Evolutionary conservation across 2,329 filamentous ascomycete genomes (phyloP).

Genomic region (Boeremia lycopersici): DNA sequence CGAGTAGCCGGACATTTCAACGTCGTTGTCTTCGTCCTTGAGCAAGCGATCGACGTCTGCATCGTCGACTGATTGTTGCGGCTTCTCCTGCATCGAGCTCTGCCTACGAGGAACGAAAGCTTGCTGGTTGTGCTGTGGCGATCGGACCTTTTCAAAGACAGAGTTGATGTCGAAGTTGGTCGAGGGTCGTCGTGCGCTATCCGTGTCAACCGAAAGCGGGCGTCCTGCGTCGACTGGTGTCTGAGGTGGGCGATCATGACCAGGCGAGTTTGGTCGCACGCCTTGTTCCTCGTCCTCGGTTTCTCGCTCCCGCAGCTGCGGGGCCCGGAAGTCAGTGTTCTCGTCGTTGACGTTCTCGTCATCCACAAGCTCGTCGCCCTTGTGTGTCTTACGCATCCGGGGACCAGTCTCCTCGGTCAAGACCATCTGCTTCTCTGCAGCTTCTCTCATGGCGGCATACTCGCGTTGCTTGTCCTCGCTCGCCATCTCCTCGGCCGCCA

Average conservation of each 20-base stretch:
- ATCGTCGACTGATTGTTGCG: slow-evolving; percentile 70
- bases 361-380: slow-evolving; percentile 89
- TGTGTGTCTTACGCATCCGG: slow-evolving; percentile 86
- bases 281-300: slow-evolving; percentile 31
- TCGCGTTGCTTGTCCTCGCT: slow-evolving; percentile 85
- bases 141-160: slow-evolving; percentile 82
- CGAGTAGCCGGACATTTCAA: slow-evolving; percentile 77
- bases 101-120: slow-evolving; percentile 57
- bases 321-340: slow-evolving; percentile 38
- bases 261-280: slow-evolving; percentile 24
- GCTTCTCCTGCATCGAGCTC: slow-evolving; percentile 53
- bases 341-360: slow-evolving; percentile 58
- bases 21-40: slow-evolving; percentile 77
- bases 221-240: slow-evolving; percentile 24
- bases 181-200: slow-evolving; percentile 58
- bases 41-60: slow-evolving; percentile 89
- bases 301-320: slow-evolving; percentile 34
- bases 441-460: slow-evolving; percentile 76
- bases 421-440: slow-evolving; percentile 82
- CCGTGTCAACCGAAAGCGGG: slow-evolving; percentile 46
- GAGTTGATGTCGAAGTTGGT: slow-evolving; percentile 81
- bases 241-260: slow-evolving; percentile 24
- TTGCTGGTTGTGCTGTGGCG: slow-evolving; percentile 63
- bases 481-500: slow-evolving; percentile 89
- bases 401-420: slow-evolving; percentile 74